Conservation (phyloP, 1,284 basidiomycete species). For the Schizopora paradoxa region DNA sequence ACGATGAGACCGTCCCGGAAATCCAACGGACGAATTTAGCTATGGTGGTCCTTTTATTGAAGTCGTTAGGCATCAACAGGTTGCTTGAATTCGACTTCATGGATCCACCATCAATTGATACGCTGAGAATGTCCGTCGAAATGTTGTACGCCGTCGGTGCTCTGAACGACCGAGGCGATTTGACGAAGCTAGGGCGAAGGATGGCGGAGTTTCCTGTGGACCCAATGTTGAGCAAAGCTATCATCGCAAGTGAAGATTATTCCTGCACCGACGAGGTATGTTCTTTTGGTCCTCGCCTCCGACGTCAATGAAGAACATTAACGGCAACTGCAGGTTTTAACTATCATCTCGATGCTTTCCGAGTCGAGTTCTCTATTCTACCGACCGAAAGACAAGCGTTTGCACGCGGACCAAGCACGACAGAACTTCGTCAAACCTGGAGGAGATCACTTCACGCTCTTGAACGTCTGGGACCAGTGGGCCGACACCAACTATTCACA, state of each 20-base stretch:
- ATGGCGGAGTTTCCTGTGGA: constrained; percentile 99
- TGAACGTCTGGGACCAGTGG: constrained; percentile 99
- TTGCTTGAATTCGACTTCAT: constrained; percentile 99
- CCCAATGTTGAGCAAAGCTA: constrained; percentile 94
- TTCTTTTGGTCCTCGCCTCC: constrained; percentile 21
- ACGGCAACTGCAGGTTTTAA: constrained; percentile 60
- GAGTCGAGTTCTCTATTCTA: constrained; percentile 95
- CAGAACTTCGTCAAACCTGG: constrained; percentile 94
- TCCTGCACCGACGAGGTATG: constrained; percentile 96
- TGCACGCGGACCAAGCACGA: constrained; percentile 93
- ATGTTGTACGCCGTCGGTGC: constrained; percentile 94
- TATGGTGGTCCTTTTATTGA: constrained; percentile 92
- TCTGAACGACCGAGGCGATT: constrained; percentile 91
- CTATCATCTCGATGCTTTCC: constrained; percentile 96
- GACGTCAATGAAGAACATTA: neutral
- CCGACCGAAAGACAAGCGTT: constrained; percentile 94
- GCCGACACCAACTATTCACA: constrained; percentile 94
- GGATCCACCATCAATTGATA: constrained; percentile 98
- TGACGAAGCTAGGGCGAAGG: constrained; percentile 91
- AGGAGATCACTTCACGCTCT: constrained; percentile 96
- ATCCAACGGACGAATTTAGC: constrained; percentile 97
- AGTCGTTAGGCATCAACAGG: constrained; percentile 96
- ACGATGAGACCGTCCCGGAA: constrained; percentile 95
- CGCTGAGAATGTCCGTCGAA: constrained; percentile 93
- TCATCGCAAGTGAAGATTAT: constrained; percentile 93